Evolutionary conservation across 1,284 basidiomycete genomes (phyloP).

Genomic region (Cystobasidium slooffiae): DNA sequence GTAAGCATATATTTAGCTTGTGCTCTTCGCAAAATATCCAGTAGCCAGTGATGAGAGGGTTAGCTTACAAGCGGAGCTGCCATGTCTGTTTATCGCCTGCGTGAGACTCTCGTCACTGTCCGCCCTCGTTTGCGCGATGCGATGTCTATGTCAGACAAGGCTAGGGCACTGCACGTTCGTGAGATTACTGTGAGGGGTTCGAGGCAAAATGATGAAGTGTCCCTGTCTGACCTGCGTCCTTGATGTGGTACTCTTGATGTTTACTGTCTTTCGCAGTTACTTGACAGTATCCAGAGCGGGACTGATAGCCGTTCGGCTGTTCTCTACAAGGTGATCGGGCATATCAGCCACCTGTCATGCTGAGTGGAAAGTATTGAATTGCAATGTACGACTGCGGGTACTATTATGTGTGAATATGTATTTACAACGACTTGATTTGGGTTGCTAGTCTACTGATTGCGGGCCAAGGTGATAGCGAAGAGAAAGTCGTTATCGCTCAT

Average conservation of each 20-base stretch:
- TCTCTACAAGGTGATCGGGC: not conserved
- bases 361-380: not conserved
- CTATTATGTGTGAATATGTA: too few relatives aligned
- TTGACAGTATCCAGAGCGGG: not conserved
- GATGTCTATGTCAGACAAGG: slow-evolving; percentile 1
- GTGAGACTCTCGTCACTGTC: not conserved
- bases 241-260: too few relatives aligned
- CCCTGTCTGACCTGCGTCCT: too few relatives aligned
- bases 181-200: not conserved
- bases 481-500: not conserved
- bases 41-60: not conserved
- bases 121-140: not conserved
- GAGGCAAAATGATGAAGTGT: not conserved
- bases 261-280: too few relatives aligned
- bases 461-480: not conserved
- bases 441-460: not conserved
- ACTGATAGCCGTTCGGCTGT: not conserved
- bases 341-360: not conserved
- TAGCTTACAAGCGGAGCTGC: slow-evolving; percentile 22
- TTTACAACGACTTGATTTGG: too few relatives aligned
- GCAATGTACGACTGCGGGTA: not conserved
- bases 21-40: too few relatives aligned
- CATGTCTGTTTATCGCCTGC: slow-evolving; percentile 3
- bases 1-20: slow-evolving; percentile 1
- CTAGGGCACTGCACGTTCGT: slow-evolving; percentile 15